Evolutionary conservation across 768 basidiomycete genomes (phyloP).

Genomic region (Rhodotorula babjevae): DNA sequence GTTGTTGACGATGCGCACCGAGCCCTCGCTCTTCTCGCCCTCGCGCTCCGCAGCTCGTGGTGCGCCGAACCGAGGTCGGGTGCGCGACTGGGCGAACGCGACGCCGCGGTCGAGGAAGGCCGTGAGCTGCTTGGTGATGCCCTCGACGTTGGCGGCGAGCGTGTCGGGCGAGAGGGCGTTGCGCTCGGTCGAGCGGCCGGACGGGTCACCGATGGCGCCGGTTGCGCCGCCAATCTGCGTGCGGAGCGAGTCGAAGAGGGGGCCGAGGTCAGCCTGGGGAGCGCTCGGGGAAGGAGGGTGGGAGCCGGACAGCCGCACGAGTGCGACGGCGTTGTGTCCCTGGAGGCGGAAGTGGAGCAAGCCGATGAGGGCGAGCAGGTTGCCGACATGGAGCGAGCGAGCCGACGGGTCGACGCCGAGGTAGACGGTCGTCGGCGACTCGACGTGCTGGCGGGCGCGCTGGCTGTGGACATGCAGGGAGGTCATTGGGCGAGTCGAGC

Average conservation of each 20-base stretch:
- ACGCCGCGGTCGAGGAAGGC: slow-evolving; percentile 67
- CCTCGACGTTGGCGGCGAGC: slow-evolving; percentile 62
- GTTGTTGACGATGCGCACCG: slow-evolving; percentile 56
- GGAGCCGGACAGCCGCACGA: slow-evolving; percentile 56
- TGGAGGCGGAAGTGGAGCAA: slow-evolving; percentile 78
- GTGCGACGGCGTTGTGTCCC: slow-evolving; percentile 76
- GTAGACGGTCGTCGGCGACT: slow-evolving; percentile 58
- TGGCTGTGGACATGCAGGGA: slow-evolving; percentile 30
- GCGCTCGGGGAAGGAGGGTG: fast-evolving
- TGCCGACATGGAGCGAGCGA: slow-evolving; percentile 81
- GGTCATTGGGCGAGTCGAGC: background rate
- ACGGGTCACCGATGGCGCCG: slow-evolving; percentile 93
- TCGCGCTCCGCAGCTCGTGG: too few species aligned
- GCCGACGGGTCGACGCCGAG: slow-evolving; percentile 92
- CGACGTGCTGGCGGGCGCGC: slow-evolving; percentile 40
- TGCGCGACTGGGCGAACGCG: slow-evolving; percentile 55
- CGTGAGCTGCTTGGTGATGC: slow-evolving; percentile 62
- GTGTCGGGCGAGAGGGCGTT: slow-evolving; percentile 59
- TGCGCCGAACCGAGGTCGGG: slow-evolving; percentile 13
- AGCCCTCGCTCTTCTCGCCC: slow-evolving; percentile 6
- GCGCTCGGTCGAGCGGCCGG: slow-evolving; percentile 78
- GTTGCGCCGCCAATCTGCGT: slow-evolving; percentile 89
- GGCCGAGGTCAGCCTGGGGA: background rate
- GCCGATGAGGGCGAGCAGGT: slow-evolving; percentile 79
- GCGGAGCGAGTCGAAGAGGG: too few species aligned